Evolutionary conservation across 306 rosid genomes (phyloP).

Genomic region (Dalbergia cultrata): DNA sequence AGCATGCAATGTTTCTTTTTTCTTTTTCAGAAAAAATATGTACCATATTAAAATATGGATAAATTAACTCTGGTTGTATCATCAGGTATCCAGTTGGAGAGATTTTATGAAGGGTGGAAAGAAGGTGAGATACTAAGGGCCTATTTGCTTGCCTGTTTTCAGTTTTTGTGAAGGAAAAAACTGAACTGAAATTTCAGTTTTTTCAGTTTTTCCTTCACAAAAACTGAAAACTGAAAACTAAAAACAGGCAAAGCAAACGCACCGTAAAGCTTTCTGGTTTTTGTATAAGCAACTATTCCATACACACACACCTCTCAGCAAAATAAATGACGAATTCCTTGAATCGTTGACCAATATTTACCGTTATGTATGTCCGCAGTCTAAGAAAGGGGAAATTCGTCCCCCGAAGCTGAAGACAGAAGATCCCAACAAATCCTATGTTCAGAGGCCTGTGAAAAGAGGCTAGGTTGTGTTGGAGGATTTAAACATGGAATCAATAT

Average conservation of each 20-base stretch:
- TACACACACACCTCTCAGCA: not conserved
- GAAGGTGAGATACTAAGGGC: slow-evolving; percentile 70
- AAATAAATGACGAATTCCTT: not conserved
- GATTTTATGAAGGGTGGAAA: slow-evolving; percentile 98
- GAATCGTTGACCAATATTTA: not conserved
- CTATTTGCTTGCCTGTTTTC: no score
- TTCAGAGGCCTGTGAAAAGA: slow-evolving; percentile 95
- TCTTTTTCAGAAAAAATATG: not conserved
- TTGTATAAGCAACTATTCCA: not conserved
- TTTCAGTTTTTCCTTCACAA: no score
- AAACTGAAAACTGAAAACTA: no score
- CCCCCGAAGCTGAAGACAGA: slow-evolving; percentile 99
- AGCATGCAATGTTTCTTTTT: not conserved
- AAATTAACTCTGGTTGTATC: slow-evolving; percentile 27
- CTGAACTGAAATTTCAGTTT: no score
- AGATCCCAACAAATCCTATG: slow-evolving; percentile 97
- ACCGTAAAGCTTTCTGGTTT: not conserved
- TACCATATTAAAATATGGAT: not conserved
- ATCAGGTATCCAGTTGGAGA: slow-evolving; percentile 99
- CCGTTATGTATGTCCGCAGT: slow-evolving; percentile 55
- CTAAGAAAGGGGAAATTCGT: slow-evolving; percentile 92
- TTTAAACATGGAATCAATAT: not conserved
- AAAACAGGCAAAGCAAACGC: no score
- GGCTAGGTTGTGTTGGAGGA: slow-evolving; percentile 61
- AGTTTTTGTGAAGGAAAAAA: no score